Base-by-base conservation (phyloP, 495 filamentous ascomycete species). In the Tuber umbilicatum region DNA sequence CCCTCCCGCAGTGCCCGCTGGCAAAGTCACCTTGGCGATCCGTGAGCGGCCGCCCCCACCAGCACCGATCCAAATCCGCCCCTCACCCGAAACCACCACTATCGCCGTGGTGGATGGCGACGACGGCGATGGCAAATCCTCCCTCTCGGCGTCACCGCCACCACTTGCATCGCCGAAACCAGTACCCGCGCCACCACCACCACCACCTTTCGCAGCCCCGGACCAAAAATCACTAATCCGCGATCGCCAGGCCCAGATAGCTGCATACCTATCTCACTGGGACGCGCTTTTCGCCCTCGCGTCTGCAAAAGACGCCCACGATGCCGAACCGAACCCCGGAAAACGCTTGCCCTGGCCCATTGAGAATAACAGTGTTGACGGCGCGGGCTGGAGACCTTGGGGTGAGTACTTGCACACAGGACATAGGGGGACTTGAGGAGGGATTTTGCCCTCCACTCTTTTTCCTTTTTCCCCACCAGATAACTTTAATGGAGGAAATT, bases 401-500 rank as follows among this genome's bases (percentile, higher is more conserved):
- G 55, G 55, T 3, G 55, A 64, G 55, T 64, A 64, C 55, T 31
- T 64, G 55, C 55, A 64, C 55, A 64, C 55, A 0, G 27, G 55
- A 31, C 27, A 64, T 17, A 14, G 55, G 27, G 55, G 55, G 3
- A 64, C 55, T 64, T 64, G 55, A 64, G 7, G 47, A 27, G n/a
- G 12, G 23, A 21, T 12, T 55, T 55, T 55, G 7, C 47, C 47
- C 9, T 55, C 23, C n/a, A 12, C 47, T 55, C 47, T 55, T 55
- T 23, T n/a, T 55, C n/a, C n/a, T 10, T 55, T n/a, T 55, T 55
- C 47, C 47, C 47, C 23, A 55, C 47, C 47, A 2, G 47, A 55
- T 55, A n/a, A 55, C 47, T 55, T 55, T 55, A 55, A 50, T 55
- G 47, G 47, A 55, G 47, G 47, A 55, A 55, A 55, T 55, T 55